Evolutionary conservation across 1,284 basidiomycete genomes (phyloP).

Genomic region (Grifola frondosa): DNA sequence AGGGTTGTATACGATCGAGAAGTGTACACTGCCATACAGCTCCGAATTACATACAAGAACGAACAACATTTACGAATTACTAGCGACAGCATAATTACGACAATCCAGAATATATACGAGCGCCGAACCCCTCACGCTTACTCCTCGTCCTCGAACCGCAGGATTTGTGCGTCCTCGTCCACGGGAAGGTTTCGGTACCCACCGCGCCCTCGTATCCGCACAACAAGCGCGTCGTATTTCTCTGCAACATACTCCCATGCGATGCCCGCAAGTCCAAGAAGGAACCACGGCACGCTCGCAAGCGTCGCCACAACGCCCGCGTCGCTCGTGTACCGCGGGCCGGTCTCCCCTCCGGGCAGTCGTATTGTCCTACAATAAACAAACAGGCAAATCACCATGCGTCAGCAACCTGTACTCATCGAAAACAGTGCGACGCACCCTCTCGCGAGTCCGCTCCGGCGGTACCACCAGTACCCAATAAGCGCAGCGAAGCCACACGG

Average conservation of each 20-base stretch:
- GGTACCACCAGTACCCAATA: constrained; percentile 79
- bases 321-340: constrained; percentile 42
- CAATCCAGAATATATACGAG: no score
- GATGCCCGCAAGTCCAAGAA: constrained; percentile 75
- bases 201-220: constrained; percentile 50
- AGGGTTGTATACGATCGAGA: no score
- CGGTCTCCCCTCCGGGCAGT: constrained; percentile 59
- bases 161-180: constrained; percentile 86
- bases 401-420: no score
- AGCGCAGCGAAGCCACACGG: constrained; percentile 76
- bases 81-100: no score
- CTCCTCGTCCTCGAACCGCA: constrained; percentile 81
- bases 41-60: no score
- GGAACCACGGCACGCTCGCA: constrained; percentile 84
- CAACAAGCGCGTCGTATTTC: constrained; percentile 42
- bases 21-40: no score
- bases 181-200: constrained; percentile 84
- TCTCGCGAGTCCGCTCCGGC: constrained; percentile 62
- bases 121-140: no score
- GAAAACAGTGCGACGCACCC: constrained; percentile 53
- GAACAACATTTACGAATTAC: no score
- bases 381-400: constrained; percentile 1
- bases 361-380: constrained; percentile 66
- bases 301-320: constrained; percentile 66
- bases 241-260: constrained; percentile 66